These are phyloP conservation scores for Kodamaea restingae DNA, from an alignment of 805 yeast genomes.

Conservation along the genomic window DNA sequence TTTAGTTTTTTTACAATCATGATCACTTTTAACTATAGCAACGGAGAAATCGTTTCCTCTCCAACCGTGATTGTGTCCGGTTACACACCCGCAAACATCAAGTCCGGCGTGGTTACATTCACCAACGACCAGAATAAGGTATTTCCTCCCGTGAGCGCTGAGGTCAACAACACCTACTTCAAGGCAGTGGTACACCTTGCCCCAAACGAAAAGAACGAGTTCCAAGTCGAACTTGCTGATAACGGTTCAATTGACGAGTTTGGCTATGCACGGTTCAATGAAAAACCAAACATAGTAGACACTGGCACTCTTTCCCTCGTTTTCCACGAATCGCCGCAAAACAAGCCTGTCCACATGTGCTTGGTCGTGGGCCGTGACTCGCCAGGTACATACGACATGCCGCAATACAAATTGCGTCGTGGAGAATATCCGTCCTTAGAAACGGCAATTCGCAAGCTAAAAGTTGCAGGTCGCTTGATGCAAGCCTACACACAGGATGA, in stretches of 20 bases:
- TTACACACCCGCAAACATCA: constrained; percentile 13
- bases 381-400: constrained; percentile 65
- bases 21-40: constrained; percentile 28
- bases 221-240: constrained; percentile 48
- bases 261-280: constrained; percentile 23
- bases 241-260: constrained; percentile 30
- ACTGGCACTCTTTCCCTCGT: constrained; percentile 19
- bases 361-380: constrained; percentile 75
- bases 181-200: constrained; percentile 70
- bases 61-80: constrained; percentile 39
- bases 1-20: too few relatives aligned
- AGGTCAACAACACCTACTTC: constrained; percentile 66
- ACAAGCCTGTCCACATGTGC: constrained; percentile 81
- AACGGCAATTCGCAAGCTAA: constrained; percentile 67
- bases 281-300: constrained; percentile 20
- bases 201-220: constrained; percentile 44
- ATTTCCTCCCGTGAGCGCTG: constrained; percentile 69
- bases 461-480: constrained; percentile 84
- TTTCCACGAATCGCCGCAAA: constrained; percentile 49
- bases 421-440: constrained; percentile 65
- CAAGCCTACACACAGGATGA: constrained; percentile 90
- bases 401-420: constrained; percentile 40
- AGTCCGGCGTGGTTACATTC: constrained; percentile 29
- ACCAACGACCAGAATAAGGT: constrained; percentile 31
- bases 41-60: constrained; percentile 38